Evolutionary conservation across 148 eudicot genomes (phyloP).

Genomic region (Heliosperma pusillum): DNA sequence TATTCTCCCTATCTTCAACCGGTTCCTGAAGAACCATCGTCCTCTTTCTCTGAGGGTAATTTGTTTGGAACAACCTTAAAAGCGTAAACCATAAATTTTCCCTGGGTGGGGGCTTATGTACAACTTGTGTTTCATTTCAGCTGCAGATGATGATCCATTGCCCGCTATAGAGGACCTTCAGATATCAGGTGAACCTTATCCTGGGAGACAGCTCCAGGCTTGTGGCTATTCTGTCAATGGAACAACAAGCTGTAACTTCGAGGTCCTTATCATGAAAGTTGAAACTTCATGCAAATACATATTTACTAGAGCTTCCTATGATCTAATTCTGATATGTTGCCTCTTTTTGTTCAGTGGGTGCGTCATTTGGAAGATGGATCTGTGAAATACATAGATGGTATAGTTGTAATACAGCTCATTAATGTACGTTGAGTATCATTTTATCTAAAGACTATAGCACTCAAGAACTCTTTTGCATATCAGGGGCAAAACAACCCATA

Average conservation of each 20-base stretch:
- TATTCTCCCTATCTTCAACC: constrained; percentile 69
- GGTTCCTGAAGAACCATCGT: constrained; percentile 82
- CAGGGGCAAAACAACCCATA: constrained; percentile 91
- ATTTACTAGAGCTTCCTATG: constrained; percentile 3
- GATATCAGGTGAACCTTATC: constrained; percentile 89
- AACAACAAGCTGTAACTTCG: constrained; percentile 93
- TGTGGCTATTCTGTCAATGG: constrained; percentile 79
- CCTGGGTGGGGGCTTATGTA: constrained; percentile 9
- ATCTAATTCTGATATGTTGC: constrained; percentile 12
- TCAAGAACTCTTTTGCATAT: constrained; percentile 16
- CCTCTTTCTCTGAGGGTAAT: constrained; percentile 87
- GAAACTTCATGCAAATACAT: constrained; percentile 8
- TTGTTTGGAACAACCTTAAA: constrained; percentile 6
- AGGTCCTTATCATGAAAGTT: constrained; percentile 45
- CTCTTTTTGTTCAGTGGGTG: constrained; percentile 56
- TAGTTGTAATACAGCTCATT: neutral
- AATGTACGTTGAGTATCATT: neutral
- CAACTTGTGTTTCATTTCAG: constrained; percentile 35
- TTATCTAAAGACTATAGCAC: constrained; percentile 10
- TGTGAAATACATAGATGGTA: constrained; percentile 84
- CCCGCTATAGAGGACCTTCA: constrained; percentile 84
- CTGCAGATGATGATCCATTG: constrained; percentile 82
- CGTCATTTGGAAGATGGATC: constrained; percentile 98
- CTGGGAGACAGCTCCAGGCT: constrained; percentile 78
- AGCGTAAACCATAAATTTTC: constrained; percentile 7